phyloP scores from a whole-genome alignment of 129 eudicot genomes.

The Deinandra increscens region DNA sequence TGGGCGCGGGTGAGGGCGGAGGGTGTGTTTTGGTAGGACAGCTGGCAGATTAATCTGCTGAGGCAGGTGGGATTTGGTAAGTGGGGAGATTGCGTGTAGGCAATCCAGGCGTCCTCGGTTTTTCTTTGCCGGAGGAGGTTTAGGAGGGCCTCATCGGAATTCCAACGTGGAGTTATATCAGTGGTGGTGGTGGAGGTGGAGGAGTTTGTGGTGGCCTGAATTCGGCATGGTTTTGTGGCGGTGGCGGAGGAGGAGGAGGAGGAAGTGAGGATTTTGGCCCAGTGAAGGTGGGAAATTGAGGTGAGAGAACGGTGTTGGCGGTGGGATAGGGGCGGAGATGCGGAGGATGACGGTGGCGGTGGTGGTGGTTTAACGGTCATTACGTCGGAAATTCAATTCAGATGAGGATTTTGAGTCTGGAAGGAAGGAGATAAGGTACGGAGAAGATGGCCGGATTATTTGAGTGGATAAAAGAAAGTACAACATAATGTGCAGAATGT shows the following conservation, averaged over 20 bases:
- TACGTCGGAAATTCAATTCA: conserved; percentile 20
- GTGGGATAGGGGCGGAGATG: conserved; percentile 26
- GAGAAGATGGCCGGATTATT: conserved; percentile 24
- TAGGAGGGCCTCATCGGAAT: conserved; percentile 47
- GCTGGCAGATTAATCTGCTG: conserved; percentile 74
- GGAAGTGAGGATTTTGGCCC: conserved; percentile 27
- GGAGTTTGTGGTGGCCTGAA: conserved; percentile 34
- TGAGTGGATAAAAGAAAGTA: conserved; percentile 42
- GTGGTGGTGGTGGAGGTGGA: conserved; percentile 31
- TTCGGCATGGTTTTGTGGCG: conserved; percentile 28
- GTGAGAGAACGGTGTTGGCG: conserved; percentile 17
- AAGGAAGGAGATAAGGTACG: conserved; percentile 30
- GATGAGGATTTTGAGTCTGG: neutral
- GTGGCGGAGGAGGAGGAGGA: conserved; percentile 27
- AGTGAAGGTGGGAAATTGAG: conserved; percentile 33
- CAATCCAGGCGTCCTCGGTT: conserved; percentile 88
- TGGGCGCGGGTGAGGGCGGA: conserved; percentile 71
- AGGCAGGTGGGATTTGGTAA: conserved; percentile 82
- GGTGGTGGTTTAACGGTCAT: conserved; percentile 60
- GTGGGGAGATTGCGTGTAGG: conserved; percentile 48
- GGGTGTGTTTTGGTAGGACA: conserved; percentile 72
- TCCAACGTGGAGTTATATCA: neutral
- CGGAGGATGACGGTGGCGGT: conserved; percentile 31
- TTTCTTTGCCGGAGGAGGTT: conserved; percentile 73
- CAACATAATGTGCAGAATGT: conserved; percentile 39